These are phyloP conservation scores for Epichloe baconii DNA, from an alignment of 2,329 filamentous ascomycete genomes.

Conservation along the genomic window DNA sequence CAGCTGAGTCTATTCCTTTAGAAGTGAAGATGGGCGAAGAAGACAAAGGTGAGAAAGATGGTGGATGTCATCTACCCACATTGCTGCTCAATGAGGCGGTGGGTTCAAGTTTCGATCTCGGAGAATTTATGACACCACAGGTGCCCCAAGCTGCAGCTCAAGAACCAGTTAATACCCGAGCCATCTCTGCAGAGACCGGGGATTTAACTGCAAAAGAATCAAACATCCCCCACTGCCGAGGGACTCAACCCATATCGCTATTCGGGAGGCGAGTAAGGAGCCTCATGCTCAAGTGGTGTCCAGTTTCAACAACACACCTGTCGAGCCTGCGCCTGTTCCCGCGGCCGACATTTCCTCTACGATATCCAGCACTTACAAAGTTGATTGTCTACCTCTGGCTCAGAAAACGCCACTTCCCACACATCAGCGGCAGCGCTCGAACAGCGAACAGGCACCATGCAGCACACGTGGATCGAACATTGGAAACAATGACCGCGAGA, in stretches of 20 bases:
- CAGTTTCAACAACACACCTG: background rate
- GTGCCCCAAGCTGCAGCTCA: background rate
- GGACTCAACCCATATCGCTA: background rate
- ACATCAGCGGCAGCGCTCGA: slow-evolving; percentile 1
- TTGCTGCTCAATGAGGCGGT: slow-evolving; percentile 8
- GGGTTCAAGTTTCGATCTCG: slow-evolving; percentile 1
- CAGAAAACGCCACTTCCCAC: background rate
- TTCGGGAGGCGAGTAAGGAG: background rate
- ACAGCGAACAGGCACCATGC: slow-evolving; percentile 2
- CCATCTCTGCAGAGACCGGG: background rate
- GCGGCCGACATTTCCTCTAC: background rate
- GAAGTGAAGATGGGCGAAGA: background rate
- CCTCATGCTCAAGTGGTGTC: background rate
- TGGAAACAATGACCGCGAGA: background rate
- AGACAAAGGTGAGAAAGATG: background rate
- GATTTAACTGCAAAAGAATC: background rate
- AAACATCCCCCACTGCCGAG: background rate
- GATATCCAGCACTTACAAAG: background rate
- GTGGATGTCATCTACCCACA: slow-evolving; percentile 4
- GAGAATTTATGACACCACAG: slow-evolving; percentile 1
- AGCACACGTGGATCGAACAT: background rate
- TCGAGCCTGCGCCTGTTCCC: background rate
- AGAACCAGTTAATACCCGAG: background rate
- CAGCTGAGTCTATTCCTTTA: background rate
- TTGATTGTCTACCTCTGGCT: background rate